phyloP scores from a whole-genome alignment of 2,329 filamentous ascomycete species.

The Scytalidium sp. region DNA sequence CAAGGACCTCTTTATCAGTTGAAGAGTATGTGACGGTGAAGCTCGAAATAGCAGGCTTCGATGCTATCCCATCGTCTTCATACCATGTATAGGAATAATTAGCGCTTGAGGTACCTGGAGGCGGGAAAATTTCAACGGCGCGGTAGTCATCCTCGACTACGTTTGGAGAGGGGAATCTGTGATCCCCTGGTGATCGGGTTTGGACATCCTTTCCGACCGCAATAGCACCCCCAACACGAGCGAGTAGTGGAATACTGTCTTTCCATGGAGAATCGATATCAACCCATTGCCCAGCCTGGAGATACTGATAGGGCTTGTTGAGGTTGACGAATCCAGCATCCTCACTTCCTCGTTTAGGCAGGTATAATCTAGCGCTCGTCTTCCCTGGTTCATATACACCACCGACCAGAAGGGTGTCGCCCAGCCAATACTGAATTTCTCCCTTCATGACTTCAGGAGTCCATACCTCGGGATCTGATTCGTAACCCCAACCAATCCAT shows the following conservation, averaged over 20 bases:
- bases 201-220: slow-evolving; percentile 49
- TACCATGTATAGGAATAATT: slow-evolving; percentile 44
- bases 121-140: slow-evolving; percentile 55
- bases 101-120: slow-evolving; percentile 35
- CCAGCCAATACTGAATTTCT: slow-evolving; percentile 72
- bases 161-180: slow-evolving; percentile 40
- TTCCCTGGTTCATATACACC: slow-evolving; percentile 64
- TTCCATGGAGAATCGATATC: slow-evolving; percentile 48
- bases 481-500: slow-evolving; percentile 74
- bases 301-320: slow-evolving; percentile 57
- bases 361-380: slow-evolving; percentile 54
- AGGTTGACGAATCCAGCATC: slow-evolving; percentile 61
- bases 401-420: slow-evolving; percentile 61
- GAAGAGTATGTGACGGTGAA: slow-evolving; percentile 43
- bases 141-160: slow-evolving; percentile 47
- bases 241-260: slow-evolving; percentile 52
- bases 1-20: slow-evolving; percentile 38
- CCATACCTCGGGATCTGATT: slow-evolving; percentile 66
- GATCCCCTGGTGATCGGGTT: slow-evolving; percentile 48
- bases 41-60: slow-evolving; percentile 33
- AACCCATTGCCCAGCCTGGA: slow-evolving; percentile 52
- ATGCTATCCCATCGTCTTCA: slow-evolving; percentile 55
- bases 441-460: slow-evolving; percentile 54
- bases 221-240: slow-evolving; percentile 50
- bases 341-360: slow-evolving; percentile 42